Percentiles rank a stretch among this genome's conserved stretches.
Evolutionary conservation across 2,329 filamentous ascomycete species (phyloP).

Genomic region (Fusarium euwallaceae): DNA sequence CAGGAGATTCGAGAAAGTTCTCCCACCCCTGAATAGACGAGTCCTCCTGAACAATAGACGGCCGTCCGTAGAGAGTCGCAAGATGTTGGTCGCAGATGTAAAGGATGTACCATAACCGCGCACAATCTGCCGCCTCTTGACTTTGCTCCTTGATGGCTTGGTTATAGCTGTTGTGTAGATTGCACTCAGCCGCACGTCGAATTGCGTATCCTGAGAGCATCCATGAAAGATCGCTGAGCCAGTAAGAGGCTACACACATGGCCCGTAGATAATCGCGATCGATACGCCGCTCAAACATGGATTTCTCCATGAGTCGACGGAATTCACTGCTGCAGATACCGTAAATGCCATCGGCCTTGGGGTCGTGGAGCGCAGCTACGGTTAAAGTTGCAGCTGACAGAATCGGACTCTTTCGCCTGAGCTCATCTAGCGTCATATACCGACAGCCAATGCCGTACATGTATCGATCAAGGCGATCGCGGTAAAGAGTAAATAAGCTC

Average conservation of each 20-base stretch:
- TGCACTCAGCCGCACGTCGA: conserved; percentile 62
- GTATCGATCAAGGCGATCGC: conserved; percentile 64
- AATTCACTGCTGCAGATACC: conserved; percentile 69
- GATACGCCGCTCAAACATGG: conserved; percentile 54
- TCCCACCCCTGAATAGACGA: conserved; percentile 69
- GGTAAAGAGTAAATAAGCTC: conserved; percentile 64
- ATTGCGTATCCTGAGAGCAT: conserved; percentile 69
- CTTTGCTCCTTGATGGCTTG: conserved; percentile 54
- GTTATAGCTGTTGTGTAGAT: conserved; percentile 58
- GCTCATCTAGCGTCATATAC: conserved; percentile 62
- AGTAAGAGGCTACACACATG: conserved; percentile 72
- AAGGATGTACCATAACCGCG: conserved; percentile 71
- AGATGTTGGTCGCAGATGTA: conserved; percentile 74
- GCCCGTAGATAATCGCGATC: conserved; percentile 68
- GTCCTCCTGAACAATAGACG: conserved; percentile 70
- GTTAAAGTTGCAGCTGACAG: conserved; percentile 69
- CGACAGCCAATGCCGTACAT: conserved; percentile 67
- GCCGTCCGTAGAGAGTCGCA: conserved; percentile 71
- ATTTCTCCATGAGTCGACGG: conserved; percentile 65
- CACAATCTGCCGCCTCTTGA: conserved; percentile 63
- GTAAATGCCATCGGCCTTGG: conserved; percentile 65
- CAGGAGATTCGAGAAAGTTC: conserved; percentile 64
- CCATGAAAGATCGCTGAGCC: conserved; percentile 73
- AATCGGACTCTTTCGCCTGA: conserved; percentile 68
- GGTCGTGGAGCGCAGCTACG: conserved; percentile 70